Base-by-base conservation (phyloP, 257 asterid genomes). In the Ballota nigra region DNA sequence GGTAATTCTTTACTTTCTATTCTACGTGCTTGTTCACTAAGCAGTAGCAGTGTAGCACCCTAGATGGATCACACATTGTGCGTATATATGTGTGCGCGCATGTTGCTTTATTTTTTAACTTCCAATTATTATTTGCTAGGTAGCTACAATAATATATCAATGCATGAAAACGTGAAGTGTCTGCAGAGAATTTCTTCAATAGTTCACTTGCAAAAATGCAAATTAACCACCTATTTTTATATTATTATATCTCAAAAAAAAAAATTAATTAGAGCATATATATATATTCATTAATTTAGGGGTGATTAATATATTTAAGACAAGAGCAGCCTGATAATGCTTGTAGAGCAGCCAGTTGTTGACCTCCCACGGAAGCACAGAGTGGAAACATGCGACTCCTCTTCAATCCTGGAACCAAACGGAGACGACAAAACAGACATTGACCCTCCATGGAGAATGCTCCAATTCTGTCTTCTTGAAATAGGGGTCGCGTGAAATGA, bases 291-390 rank as follows among this genome's bases (percentile, higher is more conserved):
- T 45, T 45, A 43, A 43, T 43, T 43, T 2, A 41, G 49, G 1
- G 18, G 1, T 43, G 1, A 45, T 4, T 18, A 23, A 41, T 13
- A 23, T 20, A 4, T 1, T 66, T 40, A 71, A 12, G 52, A 61
- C 13, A 64, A 55, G 63, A 79, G 31, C 13, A 76, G 64, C 84
- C 75, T 80, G 6, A 76, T 68, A 26, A 72, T 68, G 66, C 36
- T 61, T 3, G 74, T 11, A 41, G 81, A 72, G 67, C 77, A 75
- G 0, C 81, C 81, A n/a, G 3, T 16, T n/a, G 51, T 66, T 23
- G 75, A 60, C 55, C 72, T 53, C 9, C 47, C 9, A 9, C 47
- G 11, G 5, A 75, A 75, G 61, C 78, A 75, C 74, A 60, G 15
- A 43, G n/a, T 40, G 13, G 47, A 9, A 40, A 40, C 47, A 40